Base-by-base conservation (phyloP, 2,329 filamentous ascomycete genomes). In the Penicillium verrucosum region DNA sequence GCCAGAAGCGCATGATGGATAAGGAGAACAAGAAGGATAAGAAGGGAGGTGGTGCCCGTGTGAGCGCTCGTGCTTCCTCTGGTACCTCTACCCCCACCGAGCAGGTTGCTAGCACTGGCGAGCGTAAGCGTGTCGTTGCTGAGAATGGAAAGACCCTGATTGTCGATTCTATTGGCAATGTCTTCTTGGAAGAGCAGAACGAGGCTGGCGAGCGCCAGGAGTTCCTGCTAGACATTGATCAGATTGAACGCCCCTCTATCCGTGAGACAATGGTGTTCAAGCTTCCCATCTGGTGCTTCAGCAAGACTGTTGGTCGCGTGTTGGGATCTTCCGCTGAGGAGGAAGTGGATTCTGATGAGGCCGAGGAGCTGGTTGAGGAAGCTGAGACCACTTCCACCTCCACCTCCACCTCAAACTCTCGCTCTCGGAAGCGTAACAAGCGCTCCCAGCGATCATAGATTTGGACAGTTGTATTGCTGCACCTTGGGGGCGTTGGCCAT, bases 101-200 rank as follows among this genome's bases (percentile, higher is more conserved):
- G 77, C 60, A 70, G 76, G 71, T 68, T 73, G 78, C 81, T 52
- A 85, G 85, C 11, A 83, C 86, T 37, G 92, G 92, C 21, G 82
- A 88, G 34, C 90, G 90, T 77, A 96, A 93, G 81, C 84, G 90
- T 36, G 90, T 97, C 16, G 85, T 92, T 27, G 93, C 92, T 2
- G 89, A 96, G 80, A 99, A 99, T 68, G 94, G 94, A 64, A 99
- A 97, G 80, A 82, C 96, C 0, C 80, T 99, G 37, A 88, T 99
- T 54, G 94, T 99, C 4, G 93, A 99, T 75, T 90, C 90, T 0
- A 80, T 88, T 10, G 94, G 94, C 29, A 92, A 97, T 66, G 94
- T 99, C 12, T 99, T 90, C 70, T 81, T 99, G n/a, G 92, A 97
- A 75, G 90, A 96, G 70, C 84, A 90, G 67, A 90, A 91, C 50